Conservation (phyloP, 1,284 basidiomycete species). For the Cutaneotrichosporon dermatis region DNA sequence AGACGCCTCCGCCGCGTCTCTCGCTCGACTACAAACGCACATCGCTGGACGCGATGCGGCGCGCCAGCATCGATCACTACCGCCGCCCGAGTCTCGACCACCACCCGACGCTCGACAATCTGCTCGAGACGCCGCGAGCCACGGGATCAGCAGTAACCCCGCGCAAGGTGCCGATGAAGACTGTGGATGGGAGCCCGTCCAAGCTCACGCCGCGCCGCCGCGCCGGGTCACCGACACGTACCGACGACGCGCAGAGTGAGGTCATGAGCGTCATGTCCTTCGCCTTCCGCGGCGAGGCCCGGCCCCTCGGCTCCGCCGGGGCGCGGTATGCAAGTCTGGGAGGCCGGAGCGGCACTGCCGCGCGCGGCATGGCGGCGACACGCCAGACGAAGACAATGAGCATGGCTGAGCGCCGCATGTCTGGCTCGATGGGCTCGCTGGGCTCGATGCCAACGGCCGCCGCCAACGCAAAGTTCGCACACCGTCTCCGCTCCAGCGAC, state of each 20-base stretch:
- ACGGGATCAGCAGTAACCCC: conserved; percentile 1
- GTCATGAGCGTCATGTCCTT: conserved; percentile 40
- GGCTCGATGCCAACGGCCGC: conserved; percentile 12
- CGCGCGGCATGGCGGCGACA: no score
- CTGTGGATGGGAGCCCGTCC: conserved; percentile 5
- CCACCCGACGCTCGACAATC: conserved; percentile 9
- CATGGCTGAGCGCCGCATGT: conserved; percentile 15
- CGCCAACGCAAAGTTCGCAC: conserved; percentile 43
- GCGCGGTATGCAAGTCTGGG: no score
- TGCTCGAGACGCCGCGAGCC: conserved; percentile 5
- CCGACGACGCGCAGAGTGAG: conserved; percentile 31
- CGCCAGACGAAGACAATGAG: neutral
- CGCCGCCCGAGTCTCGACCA: conserved; percentile 4
- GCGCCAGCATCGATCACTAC: conserved; percentile 4
- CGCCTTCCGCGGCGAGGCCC: conserved; percentile 30
- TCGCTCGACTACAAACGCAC: conserved; percentile 4
- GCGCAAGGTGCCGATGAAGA: conserved; percentile 8
- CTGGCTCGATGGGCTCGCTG: conserved; percentile 9
- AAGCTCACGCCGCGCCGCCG: conserved; percentile 8
- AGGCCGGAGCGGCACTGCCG: no score
- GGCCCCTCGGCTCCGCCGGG: neutral
- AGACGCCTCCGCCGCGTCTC: neutral
- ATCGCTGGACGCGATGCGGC: neutral
- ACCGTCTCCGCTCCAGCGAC: conserved; percentile 33
- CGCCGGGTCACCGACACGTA: neutral